phyloP scores from a whole-genome alignment of 1,139 yeast genomes.

The Yamadazyma friedrichii region DNA sequence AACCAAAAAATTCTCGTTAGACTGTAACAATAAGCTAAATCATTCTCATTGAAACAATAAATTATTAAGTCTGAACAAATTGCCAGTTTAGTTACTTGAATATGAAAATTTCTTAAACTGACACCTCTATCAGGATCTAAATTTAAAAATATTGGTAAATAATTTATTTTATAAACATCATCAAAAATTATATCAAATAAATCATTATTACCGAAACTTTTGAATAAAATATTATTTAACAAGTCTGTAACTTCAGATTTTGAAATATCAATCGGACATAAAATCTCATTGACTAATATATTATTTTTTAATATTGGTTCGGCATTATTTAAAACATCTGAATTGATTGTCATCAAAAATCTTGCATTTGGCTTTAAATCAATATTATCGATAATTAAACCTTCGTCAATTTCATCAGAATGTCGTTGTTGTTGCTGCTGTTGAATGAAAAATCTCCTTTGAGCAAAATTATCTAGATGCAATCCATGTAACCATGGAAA shows the following conservation, averaged over 20 bases:
- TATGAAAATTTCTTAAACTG: slow-evolving; percentile 71
- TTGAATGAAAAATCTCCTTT: slow-evolving; percentile 38
- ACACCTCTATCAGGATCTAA: slow-evolving; percentile 68
- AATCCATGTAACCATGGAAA: slow-evolving; percentile 94
- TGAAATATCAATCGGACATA: slow-evolving; percentile 46
- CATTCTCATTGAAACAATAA: slow-evolving; percentile 46
- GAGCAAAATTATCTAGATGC: slow-evolving; percentile 51
- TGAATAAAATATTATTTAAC: slow-evolving; percentile 20
- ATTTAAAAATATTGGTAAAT: slow-evolving; percentile 53
- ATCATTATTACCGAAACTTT: slow-evolving; percentile 16
- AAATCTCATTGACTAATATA: slow-evolving; percentile 57
- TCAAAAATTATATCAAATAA: slow-evolving; percentile 24
- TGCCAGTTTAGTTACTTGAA: slow-evolving; percentile 72
- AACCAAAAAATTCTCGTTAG: slow-evolving; percentile 51
- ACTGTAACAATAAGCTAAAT: slow-evolving; percentile 21
- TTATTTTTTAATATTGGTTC: slow-evolving; percentile 54
- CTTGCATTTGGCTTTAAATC: slow-evolving; percentile 20
- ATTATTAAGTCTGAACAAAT: slow-evolving; percentile 67
- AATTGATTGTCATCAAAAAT: slow-evolving; percentile 52
- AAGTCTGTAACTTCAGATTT: slow-evolving; percentile 31
- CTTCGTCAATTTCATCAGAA: slow-evolving; percentile 1
- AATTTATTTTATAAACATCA: slow-evolving; percentile 46
- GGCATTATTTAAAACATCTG: slow-evolving; percentile 7
- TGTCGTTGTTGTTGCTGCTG: slow-evolving; percentile 10
- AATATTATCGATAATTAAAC: neutral